Base-by-base conservation (phyloP, 352 stramenopile genomes). In the Pseudoperonospora humuli region DNA sequence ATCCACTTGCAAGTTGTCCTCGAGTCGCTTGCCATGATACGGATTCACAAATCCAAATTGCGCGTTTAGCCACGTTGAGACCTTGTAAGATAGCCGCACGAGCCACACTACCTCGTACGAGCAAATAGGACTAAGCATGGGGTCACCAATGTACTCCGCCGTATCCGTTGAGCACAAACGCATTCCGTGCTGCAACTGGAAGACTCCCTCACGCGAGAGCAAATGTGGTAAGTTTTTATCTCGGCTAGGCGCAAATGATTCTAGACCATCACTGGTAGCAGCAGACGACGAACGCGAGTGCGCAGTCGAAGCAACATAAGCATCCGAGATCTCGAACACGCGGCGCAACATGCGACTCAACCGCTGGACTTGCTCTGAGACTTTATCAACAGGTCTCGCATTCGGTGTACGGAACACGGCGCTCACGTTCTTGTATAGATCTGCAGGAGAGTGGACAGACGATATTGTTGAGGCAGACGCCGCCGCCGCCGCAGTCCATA, bases 261-360 rank as follows among this genome's bases (percentile, higher is more conserved):
- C 65, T n/a, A 75, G 43, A 18, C 50, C 54, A 5, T 40, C 35
- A 14, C 52, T 33, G 4, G 50, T 54, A 33, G 52, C 48, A 35
- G 39, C 29, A 42, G 57, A 53, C 1, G 61, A 67, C 26, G 67
- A 75, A 2, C 66, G 68, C 15, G 73, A 72, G 56, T 86, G 73
- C 28, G 64, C 67, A 13, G 79, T 83, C 21, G 78, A 89, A 1
- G 81, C 69, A 25, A 93, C 81, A 50, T 93, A 93, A 10, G 78
- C 74, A 45, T 90, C 76, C 39, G 81, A 89, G 32, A 93, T 93
- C 42, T 89, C 76, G 38, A 93, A 91, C 20, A 91, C 71, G 19
- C 66, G 61, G 13, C 81, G 76, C 14, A 93, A 38, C 33, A 73
- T 72, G 17, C 75, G 70, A 35, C 78, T 84, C n/a, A 87, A 49